A percentile compares a stretch with the other conserved stretches of the same genome.
Conservation (phyloP, 1,284 basidiomycete species). For the Sanghuangporus sanghuang region DNA sequence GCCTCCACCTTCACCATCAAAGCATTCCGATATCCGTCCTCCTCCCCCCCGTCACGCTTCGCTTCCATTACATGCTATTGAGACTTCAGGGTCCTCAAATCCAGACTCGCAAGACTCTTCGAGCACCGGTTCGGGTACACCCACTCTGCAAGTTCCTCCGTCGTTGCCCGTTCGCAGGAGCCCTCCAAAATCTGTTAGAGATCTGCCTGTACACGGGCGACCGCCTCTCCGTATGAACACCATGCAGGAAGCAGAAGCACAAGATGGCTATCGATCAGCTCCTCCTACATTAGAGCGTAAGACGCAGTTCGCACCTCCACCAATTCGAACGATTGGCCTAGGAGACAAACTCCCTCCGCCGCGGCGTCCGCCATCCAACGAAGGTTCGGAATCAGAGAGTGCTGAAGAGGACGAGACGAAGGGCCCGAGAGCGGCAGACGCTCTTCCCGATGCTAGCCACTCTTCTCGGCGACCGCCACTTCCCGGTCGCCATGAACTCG, state of each 20-base stretch:
- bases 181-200: slow-evolving; percentile 4
- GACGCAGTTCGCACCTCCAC: slow-evolving; percentile 57
- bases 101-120: not conserved
- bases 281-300: slow-evolving; percentile 37
- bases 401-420: slow-evolving; percentile 42
- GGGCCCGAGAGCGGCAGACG: slow-evolving; percentile 40
- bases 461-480: slow-evolving; percentile 77
- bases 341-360: slow-evolving; percentile 65
- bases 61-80: not conserved
- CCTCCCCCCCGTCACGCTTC: slow-evolving; percentile 15
- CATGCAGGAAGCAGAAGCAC: slow-evolving; percentile 18
- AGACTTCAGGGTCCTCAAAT: not conserved
- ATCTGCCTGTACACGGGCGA: slow-evolving; percentile 16
- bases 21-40: slow-evolving; percentile 1
- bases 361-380: slow-evolving; percentile 36
- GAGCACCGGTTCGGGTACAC: slow-evolving; percentile 14
- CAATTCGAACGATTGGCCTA: slow-evolving; percentile 61
- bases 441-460: slow-evolving; percentile 75
- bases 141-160: slow-evolving; percentile 17
- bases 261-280: slow-evolving; percentile 5
- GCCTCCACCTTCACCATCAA: slow-evolving; percentile 13
- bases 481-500: slow-evolving; percentile 37
- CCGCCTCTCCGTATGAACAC: slow-evolving; percentile 17
- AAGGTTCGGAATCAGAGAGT: slow-evolving; percentile 33
- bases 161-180: slow-evolving; percentile 18